A percentile compares a stretch with the other conserved stretches of the same genome.
phyloP scores from a whole-genome alignment of 2,329 filamentous ascomycete genomes.

The Lecanicillium sp. region DNA sequence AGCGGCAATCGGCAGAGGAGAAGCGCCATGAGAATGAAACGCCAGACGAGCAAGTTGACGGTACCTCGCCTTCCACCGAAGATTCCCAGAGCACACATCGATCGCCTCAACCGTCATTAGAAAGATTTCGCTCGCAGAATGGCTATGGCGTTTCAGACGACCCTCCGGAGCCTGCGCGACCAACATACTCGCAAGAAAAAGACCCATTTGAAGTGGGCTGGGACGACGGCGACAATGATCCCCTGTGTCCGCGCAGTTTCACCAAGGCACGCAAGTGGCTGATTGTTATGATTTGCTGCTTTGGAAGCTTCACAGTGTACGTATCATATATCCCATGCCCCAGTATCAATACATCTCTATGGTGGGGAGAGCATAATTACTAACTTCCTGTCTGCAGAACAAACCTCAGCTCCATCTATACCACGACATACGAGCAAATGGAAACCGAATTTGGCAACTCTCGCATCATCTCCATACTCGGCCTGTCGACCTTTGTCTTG shows the following conservation, averaged over 20 bases:
- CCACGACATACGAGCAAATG: conserved; percentile 71
- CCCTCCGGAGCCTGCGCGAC: conserved; percentile 9
- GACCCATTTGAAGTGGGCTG: conserved; percentile 63
- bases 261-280: conserved; percentile 63
- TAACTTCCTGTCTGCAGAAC: conserved; percentile 45
- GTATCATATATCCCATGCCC: conserved; percentile 30
- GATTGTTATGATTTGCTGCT: conserved; percentile 65
- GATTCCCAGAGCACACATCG: background rate
- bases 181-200: conserved; percentile 16
- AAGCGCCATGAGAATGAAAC: too few species aligned
- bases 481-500: conserved; percentile 74
- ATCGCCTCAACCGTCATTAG: conserved; percentile 14
- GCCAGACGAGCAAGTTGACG: too few species aligned
- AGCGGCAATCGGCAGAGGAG: conserved; percentile 3
- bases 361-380: background rate
- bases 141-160: conserved; percentile 33
- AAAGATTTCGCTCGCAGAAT: conserved; percentile 31
- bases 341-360: too few species aligned
- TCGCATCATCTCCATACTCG: conserved; percentile 66
- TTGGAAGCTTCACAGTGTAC: conserved; percentile 75
- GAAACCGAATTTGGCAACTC: conserved; percentile 65
- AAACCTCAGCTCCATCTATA: conserved; percentile 82
- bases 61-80: conserved; percentile 1
- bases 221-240: conserved; percentile 64
- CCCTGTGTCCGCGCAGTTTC: conserved; percentile 65